Percentiles rank a stretch among this genome's conserved stretches.
phyloP scores from a whole-genome alignment of 2,329 filamentous ascomycete genomes.

The Lasiodiplodia hormozganensis region DNA sequence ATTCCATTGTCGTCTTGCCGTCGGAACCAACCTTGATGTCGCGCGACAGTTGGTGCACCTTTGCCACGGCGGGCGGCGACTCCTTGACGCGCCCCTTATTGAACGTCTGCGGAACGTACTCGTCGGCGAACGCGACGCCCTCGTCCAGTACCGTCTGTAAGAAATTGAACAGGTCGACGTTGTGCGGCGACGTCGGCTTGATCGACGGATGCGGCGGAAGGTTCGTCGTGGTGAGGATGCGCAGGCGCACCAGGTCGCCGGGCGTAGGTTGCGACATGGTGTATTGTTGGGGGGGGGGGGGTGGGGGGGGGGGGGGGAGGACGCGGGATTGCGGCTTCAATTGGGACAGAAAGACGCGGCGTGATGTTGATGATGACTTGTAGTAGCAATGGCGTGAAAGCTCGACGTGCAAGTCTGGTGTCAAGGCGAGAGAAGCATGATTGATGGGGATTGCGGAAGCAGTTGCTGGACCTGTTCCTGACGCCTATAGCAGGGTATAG shows the following conservation, averaged over 20 bases:
- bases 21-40: slow-evolving; percentile 53
- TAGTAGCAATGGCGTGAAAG: neutral
- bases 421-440: neutral
- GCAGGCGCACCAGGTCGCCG: slow-evolving; percentile 40
- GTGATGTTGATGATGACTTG: neutral
- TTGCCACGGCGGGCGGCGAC: slow-evolving; percentile 42
- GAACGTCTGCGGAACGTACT: slow-evolving; percentile 62
- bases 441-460: neutral
- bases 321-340: neutral
- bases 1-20: slow-evolving; percentile 55
- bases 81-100: slow-evolving; percentile 47
- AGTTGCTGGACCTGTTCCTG: neutral
- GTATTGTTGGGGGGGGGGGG: neutral
- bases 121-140: slow-evolving; percentile 64
- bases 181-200: slow-evolving; percentile 53
- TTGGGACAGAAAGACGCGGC: neutral
- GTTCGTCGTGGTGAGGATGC: slow-evolving; percentile 37
- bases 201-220: slow-evolving; percentile 45
- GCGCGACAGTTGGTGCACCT: slow-evolving; percentile 62
- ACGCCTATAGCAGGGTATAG: slow-evolving; percentile 1
- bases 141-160: slow-evolving; percentile 63
- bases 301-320: neutral
- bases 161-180: slow-evolving; percentile 58
- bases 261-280: slow-evolving; percentile 16
- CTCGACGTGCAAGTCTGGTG: neutral